phyloP scores from a whole-genome alignment of 345 rosid genomes.

The Pelargonium nanum region DNA sequence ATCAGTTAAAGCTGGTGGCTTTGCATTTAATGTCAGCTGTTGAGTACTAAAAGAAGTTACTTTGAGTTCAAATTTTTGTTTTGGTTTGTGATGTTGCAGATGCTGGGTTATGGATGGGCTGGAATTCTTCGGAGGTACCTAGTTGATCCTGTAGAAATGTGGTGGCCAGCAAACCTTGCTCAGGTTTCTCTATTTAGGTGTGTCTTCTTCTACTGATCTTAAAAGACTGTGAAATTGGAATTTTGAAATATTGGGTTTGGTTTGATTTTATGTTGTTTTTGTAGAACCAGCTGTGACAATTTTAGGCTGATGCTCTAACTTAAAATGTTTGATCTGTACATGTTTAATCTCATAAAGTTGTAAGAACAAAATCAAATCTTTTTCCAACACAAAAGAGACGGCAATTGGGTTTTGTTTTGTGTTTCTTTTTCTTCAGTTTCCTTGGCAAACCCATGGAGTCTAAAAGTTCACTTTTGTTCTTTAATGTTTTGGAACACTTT shows the following conservation, averaged over 20 bases:
- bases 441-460: not conserved
- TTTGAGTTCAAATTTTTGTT: not conserved
- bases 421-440: not conserved
- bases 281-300: no score
- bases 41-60: not conserved
- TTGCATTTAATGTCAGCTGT: no score
- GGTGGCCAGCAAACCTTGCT: conserved; percentile 98
- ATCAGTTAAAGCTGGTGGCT: no score
- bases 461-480: not conserved
- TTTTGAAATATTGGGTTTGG: no score
- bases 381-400: not conserved
- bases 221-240: no score
- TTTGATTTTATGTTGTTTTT: not conserved
- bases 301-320: no score
- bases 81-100: conserved; percentile 23
- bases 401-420: not conserved
- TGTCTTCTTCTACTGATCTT: not conserved
- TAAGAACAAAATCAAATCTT: not conserved
- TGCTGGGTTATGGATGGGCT: conserved; percentile 97
- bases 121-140: conserved; percentile 87
- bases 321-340: no score
- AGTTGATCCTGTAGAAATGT: conserved; percentile 94
- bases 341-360: not conserved
- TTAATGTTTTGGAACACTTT: no score
- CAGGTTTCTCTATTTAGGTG: conserved; percentile 94